A percentile compares a stretch with the other conserved stretches of the same genome.
phyloP scores from a whole-genome alignment of 345 rosid species.

The Heritiera fomes region DNA sequence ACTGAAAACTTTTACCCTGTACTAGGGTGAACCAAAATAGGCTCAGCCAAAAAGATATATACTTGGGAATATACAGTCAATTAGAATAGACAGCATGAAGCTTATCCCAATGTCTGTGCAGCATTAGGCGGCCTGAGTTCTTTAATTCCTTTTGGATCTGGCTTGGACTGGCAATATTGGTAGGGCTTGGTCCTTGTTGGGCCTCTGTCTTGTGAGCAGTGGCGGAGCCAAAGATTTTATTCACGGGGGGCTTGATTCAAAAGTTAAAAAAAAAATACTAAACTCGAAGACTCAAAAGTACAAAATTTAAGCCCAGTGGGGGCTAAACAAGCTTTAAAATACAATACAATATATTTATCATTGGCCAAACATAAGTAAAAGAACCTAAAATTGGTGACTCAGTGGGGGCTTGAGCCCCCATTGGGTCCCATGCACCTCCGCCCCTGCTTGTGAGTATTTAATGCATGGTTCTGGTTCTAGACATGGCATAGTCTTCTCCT shows the following conservation, averaged over 20 bases:
- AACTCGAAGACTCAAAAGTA: no score
- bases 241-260: no score
- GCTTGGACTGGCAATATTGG: conserved; percentile 4
- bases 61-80: neutral
- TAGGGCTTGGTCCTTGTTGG: neutral
- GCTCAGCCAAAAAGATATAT: neutral
- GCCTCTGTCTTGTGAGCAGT: neutral
- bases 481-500: neutral
- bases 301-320: no score
- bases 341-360: no score
- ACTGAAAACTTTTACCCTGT: neutral
- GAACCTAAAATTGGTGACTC: no score
- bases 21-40: neutral
- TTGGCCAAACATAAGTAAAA: no score
- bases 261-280: no score
- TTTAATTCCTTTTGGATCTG: neutral
- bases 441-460: neutral
- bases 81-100: neutral
- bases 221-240: no score
- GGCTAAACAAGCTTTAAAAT: no score
- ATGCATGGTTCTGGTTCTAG: neutral
- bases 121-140: neutral
- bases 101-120: neutral
- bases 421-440: no score
- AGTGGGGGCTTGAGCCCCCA: no score